Conservation (phyloP, 306 rosid species). For the Carpinus viminea region DNA sequence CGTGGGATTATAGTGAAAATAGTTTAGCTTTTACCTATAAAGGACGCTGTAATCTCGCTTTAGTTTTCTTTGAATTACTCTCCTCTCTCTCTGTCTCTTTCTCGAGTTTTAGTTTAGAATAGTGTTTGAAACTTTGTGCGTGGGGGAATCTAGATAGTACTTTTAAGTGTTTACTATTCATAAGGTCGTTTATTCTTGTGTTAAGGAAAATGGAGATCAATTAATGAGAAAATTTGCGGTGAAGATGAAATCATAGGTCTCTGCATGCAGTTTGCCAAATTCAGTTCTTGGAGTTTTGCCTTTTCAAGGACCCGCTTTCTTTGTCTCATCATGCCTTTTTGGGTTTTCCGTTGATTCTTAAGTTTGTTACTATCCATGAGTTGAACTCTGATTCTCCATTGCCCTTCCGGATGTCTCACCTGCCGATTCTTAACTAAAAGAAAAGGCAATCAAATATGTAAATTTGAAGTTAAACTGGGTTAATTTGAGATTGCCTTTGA, state of each 20-base stretch:
- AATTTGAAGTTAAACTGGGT: not conserved
- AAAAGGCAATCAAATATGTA: not conserved
- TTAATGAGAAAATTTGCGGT: slow-evolving; percentile 16
- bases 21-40: not conserved
- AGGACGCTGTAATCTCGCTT: not conserved
- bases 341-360: not conserved
- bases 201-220: slow-evolving; percentile 13
- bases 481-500: slow-evolving; percentile 36
- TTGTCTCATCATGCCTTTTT: slow-evolving; percentile 15
- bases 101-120: not conserved
- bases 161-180: slow-evolving; percentile 20
- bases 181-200: slow-evolving; percentile 16
- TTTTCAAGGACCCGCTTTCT: not conserved
- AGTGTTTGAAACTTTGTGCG: slow-evolving; percentile 6
- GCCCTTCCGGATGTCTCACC: slow-evolving; percentile 5
- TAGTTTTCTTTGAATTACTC: not conserved
- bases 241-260: slow-evolving; percentile 19
- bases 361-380: slow-evolving; percentile 1
- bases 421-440: slow-evolving; percentile 4
- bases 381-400: not conserved
- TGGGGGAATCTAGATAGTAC: slow-evolving; percentile 7
- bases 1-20: slow-evolving; percentile 10
- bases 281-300: not conserved
- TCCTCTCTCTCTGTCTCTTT: not conserved
- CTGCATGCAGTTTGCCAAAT: slow-evolving; percentile 34